These are phyloP conservation scores for Penicillium odoratum DNA, from an alignment of 495 filamentous ascomycete species.

Conservation along the genomic window DNA sequence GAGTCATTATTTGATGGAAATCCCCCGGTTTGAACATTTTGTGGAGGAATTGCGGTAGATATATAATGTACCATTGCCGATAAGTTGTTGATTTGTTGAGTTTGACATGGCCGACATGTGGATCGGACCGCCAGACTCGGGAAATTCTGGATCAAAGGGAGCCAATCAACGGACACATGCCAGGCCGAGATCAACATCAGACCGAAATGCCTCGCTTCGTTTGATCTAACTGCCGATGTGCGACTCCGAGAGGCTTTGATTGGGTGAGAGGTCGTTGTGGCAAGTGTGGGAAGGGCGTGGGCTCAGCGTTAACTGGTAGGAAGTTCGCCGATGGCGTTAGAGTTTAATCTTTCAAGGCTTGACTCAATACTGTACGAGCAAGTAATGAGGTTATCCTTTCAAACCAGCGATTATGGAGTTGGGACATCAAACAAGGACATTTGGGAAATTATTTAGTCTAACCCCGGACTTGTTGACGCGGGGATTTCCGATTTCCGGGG, in stretches of 20 bases:
- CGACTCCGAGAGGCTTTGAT: conserved; percentile 2
- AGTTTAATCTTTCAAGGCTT: not conserved
- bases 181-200: not conserved
- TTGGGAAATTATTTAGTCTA: not conserved
- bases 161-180: not conserved
- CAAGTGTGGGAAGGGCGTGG: too few relatives aligned
- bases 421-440: too few relatives aligned
- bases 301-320: not conserved
- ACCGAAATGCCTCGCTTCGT: conserved; percentile 11
- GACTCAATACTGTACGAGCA: not conserved
- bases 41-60: not conserved
- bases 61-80: not conserved
- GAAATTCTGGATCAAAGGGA: not conserved
- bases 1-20: not conserved
- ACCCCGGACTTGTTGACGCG: not conserved
- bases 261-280: not conserved
- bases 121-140: not conserved
- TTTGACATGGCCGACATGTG: not conserved
- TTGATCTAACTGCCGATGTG: conserved; percentile 16
- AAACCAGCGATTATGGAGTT: not conserved
- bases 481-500: not conserved
- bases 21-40: not conserved
- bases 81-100: not conserved
- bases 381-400: not conserved
- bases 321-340: not conserved